Evolutionary conservation across 192 early-diverging fungal species (phyloP).

Genomic region (Dissophora globulifera): DNA sequence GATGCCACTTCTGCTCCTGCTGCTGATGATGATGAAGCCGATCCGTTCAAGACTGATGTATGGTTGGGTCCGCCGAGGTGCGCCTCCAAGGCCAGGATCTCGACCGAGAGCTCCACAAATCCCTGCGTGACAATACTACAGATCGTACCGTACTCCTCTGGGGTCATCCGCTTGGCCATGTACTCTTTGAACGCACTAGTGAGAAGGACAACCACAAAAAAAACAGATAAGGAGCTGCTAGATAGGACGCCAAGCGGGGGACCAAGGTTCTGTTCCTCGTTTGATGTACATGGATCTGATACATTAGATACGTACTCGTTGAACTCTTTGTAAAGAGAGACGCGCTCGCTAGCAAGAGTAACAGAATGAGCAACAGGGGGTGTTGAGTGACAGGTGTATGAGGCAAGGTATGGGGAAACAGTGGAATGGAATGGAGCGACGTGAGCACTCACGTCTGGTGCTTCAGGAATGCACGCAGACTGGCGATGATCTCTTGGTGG

Average conservation of each 20-base stretch:
- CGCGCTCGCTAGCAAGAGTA: slow-evolving; percentile 47
- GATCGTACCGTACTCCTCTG: slow-evolving; percentile 46
- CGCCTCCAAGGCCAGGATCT: slow-evolving; percentile 45
- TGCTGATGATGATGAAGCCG: not conserved
- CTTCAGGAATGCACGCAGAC: slow-evolving; percentile 40
- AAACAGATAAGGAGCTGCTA: too few species aligned
- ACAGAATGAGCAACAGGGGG: too few species aligned
- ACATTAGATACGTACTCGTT: slow-evolving; percentile 55
- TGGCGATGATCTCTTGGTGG: slow-evolving; percentile 37
- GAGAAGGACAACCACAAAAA: too few species aligned
- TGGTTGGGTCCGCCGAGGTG: slow-evolving; percentile 42
- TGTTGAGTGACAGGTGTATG: too few species aligned
- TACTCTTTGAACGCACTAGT: slow-evolving; percentile 48
- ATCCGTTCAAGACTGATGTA: not conserved
- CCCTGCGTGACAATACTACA: slow-evolving; percentile 49
- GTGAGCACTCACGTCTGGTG: slow-evolving; percentile 47
- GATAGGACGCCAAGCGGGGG: too few species aligned
- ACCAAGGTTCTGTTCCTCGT: too few species aligned
- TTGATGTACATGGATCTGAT: not conserved
- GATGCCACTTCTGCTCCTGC: not conserved
- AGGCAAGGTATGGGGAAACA: too few species aligned
- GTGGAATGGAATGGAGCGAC: too few species aligned
- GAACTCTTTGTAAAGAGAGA: slow-evolving; percentile 48
- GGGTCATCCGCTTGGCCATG: slow-evolving; percentile 36
- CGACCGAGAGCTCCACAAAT: slow-evolving; percentile 45